Evolutionary conservation across 768 basidiomycete genomes (phyloP).

Genomic region (Pisolithus sp.): DNA sequence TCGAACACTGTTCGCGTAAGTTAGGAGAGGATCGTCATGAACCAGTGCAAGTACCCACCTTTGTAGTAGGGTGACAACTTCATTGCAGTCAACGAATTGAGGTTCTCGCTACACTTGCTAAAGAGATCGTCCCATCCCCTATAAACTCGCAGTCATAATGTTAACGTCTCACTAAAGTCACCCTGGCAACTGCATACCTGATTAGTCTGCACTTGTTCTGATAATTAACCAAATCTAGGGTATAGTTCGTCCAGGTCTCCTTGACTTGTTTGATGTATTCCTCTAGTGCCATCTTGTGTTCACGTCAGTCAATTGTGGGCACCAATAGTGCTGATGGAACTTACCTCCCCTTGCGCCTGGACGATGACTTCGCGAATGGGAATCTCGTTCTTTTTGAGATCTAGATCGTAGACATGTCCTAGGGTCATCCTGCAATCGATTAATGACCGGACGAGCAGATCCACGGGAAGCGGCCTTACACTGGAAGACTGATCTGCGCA

Average conservation of each 20-base stretch:
- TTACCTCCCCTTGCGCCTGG: constrained; percentile 95
- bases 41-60: constrained; percentile 39
- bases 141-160: constrained; percentile 3
- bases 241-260: constrained; percentile 94
- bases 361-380: constrained; percentile 91
- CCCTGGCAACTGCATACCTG: constrained; percentile 38
- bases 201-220: constrained; percentile 98
- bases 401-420: constrained; percentile 94
- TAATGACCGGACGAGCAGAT: constrained; percentile 2
- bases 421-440: constrained; percentile 72
- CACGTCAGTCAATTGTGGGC: constrained; percentile 5
- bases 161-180: constrained; percentile 1
- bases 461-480: constrained; percentile 42
- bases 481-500: constrained; percentile 65
- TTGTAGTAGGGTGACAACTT: constrained; percentile 98
- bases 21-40: background rate
- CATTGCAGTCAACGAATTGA: constrained; percentile 96
- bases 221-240: constrained; percentile 93
- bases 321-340: constrained; percentile 4
- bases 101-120: constrained; percentile 93
- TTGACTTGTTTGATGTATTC: constrained; percentile 96
- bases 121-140: constrained; percentile 98
- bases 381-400: constrained; percentile 87
- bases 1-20: constrained; percentile 58
- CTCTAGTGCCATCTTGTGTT: constrained; percentile 81